Conservation (phyloP, 2,329 filamentous ascomycete species). For the Biscogniauxia sp. region DNA sequence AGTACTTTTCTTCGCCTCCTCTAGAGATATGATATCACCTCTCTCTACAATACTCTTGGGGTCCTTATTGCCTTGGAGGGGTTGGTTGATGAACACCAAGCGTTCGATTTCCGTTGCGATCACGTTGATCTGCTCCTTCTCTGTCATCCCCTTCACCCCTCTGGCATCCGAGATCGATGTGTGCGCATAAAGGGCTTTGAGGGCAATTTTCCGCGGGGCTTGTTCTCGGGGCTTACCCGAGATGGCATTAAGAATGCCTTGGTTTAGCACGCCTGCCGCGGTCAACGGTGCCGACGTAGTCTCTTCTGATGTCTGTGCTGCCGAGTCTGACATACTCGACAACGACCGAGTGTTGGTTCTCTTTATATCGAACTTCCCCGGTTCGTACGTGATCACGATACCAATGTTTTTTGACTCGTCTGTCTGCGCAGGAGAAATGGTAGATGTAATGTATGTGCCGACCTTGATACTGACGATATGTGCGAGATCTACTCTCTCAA, state of each 20-base stretch:
- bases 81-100: conserved; percentile 52
- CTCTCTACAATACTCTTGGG: conserved; percentile 49
- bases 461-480: conserved; percentile 71
- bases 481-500: conserved; percentile 78
- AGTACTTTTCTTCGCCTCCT: conserved; percentile 83
- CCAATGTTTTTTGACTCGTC: conserved; percentile 82
- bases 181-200: conserved; percentile 54
- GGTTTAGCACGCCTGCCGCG: conserved; percentile 20
- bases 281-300: conserved; percentile 8
- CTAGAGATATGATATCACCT: conserved; percentile 75
- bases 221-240: conserved; percentile 29
- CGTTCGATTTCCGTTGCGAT: conserved; percentile 78
- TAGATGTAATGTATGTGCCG: conserved; percentile 89
- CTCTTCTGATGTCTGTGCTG: conserved; percentile 15
- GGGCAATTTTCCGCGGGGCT: conserved; percentile 45
- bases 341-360: conserved; percentile 85
- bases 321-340: conserved; percentile 46
- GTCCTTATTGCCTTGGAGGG: conserved; percentile 24
- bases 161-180: conserved; percentile 56
- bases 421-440: conserved; percentile 71
- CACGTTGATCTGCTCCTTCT: conserved; percentile 55
- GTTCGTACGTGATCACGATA: conserved; percentile 74
- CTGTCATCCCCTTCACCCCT: conserved; percentile 45
- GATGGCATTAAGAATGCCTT: conserved; percentile 24
- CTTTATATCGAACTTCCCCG: conserved; percentile 67